Evolutionary conservation across 2,329 filamentous ascomycete species (phyloP).

Genomic region (Aspergillus neotritici): DNA sequence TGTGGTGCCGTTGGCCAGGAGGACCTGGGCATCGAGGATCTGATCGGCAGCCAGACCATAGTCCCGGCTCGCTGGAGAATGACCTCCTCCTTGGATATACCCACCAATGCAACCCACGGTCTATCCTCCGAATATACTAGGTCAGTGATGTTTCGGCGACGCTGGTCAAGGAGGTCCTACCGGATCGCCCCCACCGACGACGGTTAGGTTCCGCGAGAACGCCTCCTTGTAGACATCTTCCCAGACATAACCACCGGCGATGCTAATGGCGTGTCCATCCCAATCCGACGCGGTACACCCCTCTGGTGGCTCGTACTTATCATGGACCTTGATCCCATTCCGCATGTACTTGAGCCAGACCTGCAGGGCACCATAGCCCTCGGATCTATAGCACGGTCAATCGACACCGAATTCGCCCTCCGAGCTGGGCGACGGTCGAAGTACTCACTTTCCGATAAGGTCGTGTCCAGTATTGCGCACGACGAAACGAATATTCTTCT

Average conservation of each 20-base stretch:
- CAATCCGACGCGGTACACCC: constrained; percentile 43
- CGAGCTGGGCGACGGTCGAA: too few relatives aligned
- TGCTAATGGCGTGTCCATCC: constrained; percentile 45
- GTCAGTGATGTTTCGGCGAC: too few relatives aligned
- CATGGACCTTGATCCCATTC: constrained; percentile 45
- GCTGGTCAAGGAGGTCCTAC: too few relatives aligned
- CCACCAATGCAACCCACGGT: too few relatives aligned
- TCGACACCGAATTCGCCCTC: constrained; percentile 36
- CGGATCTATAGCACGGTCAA: constrained; percentile 42
- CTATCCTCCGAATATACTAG: too few relatives aligned
- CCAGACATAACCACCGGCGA: constrained; percentile 52
- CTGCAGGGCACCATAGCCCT: constrained; percentile 22
- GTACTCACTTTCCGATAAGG: constrained; percentile 33
- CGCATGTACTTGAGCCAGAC: constrained; percentile 26
- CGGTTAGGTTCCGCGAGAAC: too few relatives aligned
- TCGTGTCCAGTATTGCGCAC: constrained; percentile 43
- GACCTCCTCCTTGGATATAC: constrained; percentile 48
- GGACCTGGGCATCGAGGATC: constrained; percentile 4
- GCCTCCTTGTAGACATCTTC: too few relatives aligned
- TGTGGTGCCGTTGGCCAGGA: constrained; percentile 4
- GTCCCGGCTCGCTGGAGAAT: constrained; percentile 29
- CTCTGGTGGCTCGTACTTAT: constrained; percentile 14
- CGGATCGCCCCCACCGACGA: too few relatives aligned
- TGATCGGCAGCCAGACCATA: constrained; percentile 6
- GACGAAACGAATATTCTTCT: constrained; percentile 24